Base-by-base conservation (phyloP, 2,329 filamentous ascomycete species). In the Trichophyton verrucosum region DNA sequence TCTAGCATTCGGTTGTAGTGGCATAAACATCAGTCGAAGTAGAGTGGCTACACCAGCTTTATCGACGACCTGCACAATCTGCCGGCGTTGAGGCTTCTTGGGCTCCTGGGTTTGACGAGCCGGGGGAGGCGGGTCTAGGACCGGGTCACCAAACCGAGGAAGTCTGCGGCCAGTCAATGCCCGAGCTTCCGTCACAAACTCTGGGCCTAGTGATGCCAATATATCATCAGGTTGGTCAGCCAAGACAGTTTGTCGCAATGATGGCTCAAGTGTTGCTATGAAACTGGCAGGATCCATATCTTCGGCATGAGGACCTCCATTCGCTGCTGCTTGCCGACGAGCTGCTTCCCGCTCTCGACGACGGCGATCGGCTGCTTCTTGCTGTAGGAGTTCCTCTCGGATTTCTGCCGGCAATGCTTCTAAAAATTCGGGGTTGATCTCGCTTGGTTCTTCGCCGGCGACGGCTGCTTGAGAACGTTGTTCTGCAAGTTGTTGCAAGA, bases 21-120 rank as follows among this genome's bases (percentile, higher is more conserved):
- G 88, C 68, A 97, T 91, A 72, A 99, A 99, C 92, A 99, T 96
- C 8, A 99, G 82, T n/a, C 95, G 89, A 49, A 99, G 81, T 38
- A 99, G 78, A n/a, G 94, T 97, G 27, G 95, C 94, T 65, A 99
- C 86, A 27, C 95, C 94, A 55, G 91, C 83, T 75, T 96, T 96
- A 74, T 99, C 94, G 33, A 99, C 83, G 87, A 99, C 96, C 72
- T 99, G 94, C 24, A 96, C 88, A 61, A 95, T 88, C 22, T 89
- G 86, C 63, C 88, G 87, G 61, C 89, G 85, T 68, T 88, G 86
- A 42, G 80, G 76, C 75, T 91, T 92, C 71, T 80, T 82, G 0
- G 70, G 63, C 61, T 72, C 72, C 70, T 83, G 77, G 60, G 78
- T 79, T 51, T 73, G 76, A 58, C 70, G 69, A 20, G 61, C 60